Conservation (phyloP, 78 protist genomes). For the Salpingoeca rosetta region DNA sequence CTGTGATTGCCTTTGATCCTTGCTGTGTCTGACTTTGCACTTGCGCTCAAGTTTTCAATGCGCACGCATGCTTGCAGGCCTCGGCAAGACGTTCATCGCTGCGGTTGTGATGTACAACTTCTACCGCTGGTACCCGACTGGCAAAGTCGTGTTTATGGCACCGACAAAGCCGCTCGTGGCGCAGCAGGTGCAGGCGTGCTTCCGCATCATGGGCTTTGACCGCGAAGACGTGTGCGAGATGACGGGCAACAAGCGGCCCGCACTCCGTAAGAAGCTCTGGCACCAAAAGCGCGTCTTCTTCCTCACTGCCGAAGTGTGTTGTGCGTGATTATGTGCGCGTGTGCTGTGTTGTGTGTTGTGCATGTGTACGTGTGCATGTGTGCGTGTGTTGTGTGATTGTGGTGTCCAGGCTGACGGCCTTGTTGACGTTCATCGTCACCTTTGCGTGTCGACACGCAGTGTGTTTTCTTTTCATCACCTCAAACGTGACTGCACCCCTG, state of each 20-base stretch:
- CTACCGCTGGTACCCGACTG: constrained; percentile 85
- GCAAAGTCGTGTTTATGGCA: constrained; percentile 82
- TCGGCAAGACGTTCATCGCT: constrained; percentile 95
- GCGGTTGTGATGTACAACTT: constrained; percentile 84
- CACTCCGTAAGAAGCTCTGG: constrained; percentile 34
- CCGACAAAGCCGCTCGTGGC: constrained; percentile 85
- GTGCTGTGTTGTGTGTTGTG: too few species aligned
- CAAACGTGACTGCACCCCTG: not conserved
- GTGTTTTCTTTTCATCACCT: not conserved
- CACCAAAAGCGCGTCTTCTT: constrained; percentile 60
- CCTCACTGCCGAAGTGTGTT: constrained; percentile 68
- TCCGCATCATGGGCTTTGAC: constrained; percentile 33
- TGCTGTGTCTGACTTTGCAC: not conserved
- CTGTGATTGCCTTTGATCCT: too few species aligned
- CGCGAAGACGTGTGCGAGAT: constrained; percentile 21
- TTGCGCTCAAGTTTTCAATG: not conserved
- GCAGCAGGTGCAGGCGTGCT: constrained; percentile 84
- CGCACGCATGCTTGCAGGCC: not conserved
- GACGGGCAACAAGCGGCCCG: constrained; percentile 44
- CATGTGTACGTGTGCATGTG: too few species aligned
- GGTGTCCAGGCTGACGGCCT: too few species aligned
- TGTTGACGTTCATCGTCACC: too few species aligned
- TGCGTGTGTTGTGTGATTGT: too few species aligned
- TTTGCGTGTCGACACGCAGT: not conserved
- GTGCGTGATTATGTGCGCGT: not conserved